Base-by-base conservation (phyloP, 306 rosid genomes). In the Inga oerstediana region DNA sequence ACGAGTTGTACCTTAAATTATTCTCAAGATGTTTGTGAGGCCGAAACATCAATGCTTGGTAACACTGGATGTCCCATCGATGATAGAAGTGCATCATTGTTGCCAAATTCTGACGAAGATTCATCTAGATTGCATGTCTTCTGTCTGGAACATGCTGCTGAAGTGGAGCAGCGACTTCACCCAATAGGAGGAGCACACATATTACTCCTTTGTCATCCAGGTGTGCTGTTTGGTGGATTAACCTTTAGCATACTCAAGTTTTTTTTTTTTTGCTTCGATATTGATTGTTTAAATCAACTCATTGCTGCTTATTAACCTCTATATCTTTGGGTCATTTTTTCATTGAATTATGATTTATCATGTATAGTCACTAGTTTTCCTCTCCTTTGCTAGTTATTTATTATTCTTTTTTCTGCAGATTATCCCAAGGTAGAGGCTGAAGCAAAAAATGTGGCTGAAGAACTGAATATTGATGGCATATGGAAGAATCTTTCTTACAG, bases 71-170 rank as follows among this genome's bases (percentile, higher is more conserved):
- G 76, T 77, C 74, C 88, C 52, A 75, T 77, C 64, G 89, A 80
- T 84, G 87, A 72, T 70, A 84, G 85, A 82, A 85, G 81, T 34
- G 72, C 83, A 87, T 73, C 88, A 10, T 80, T 90, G 82, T 81
- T 68, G 82, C 91, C 92, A 68, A 80, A 85, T 58, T 86, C 89
- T 46, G 94, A 97, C 17, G 92, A 91, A 61, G 98, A 97, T 83
- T 91, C 97, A 24, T 91, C 97, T 68, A 92, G 98, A 87, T 83
- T 92, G 95, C 99, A 97, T 89, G 95, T 97, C 54, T 97, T 97
- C 83, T 97, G 99, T 86, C 94, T 94, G 44, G 99, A 94, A 89
- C 99, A 97, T 88, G 99, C 99, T 39, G 84, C 83, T 79, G 98
- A 92, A 82, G 98, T 91, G 45, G 98, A 94, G 87, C 86, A 94